phyloP scores from a whole-genome alignment of 2,329 filamentous ascomycete species.

The Calonectria hawksworthii region DNA sequence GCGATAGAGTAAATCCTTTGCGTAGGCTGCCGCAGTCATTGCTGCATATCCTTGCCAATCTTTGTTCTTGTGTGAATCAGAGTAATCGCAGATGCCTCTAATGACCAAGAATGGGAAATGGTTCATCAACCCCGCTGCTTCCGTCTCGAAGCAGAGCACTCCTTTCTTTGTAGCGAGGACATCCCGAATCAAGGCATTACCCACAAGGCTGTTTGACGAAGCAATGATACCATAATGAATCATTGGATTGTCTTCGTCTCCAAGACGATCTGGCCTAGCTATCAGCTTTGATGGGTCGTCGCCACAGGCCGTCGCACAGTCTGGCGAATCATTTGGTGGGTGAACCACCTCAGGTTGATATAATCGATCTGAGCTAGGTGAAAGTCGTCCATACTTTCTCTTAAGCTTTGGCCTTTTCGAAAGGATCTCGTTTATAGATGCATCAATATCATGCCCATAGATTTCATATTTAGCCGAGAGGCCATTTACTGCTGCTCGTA shows the following conservation, averaged over 20 bases:
- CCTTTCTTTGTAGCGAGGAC: neutral
- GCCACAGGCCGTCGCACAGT: neutral
- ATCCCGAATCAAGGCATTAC: neutral
- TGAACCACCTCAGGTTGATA: neutral
- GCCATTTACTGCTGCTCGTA: neutral
- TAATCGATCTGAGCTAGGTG: neutral
- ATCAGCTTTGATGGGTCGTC: neutral
- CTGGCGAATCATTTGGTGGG: too few relatives aligned
- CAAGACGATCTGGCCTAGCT: neutral
- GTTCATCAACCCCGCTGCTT: slow-evolving; percentile 42
- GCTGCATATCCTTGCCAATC: slow-evolving; percentile 54
- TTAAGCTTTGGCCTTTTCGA: neutral
- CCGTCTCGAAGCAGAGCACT: slow-evolving; percentile 10
- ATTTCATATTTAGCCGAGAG: neutral
- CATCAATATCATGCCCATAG: neutral
- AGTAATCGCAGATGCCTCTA: slow-evolving; percentile 55
- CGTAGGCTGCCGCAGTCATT: slow-evolving; percentile 45
- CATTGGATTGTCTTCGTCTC: neutral
- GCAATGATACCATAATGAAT: slow-evolving; percentile 3
- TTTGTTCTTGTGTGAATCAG: slow-evolving; percentile 49
- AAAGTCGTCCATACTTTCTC: neutral
- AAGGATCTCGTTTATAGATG: neutral
- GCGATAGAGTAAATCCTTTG: slow-evolving; percentile 15
- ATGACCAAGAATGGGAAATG: slow-evolving; percentile 50
- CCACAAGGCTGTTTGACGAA: neutral